These are phyloP conservation scores for Diaporthe capsici DNA, from an alignment of 2,329 filamentous ascomycete genomes.

Conservation along the genomic window DNA sequence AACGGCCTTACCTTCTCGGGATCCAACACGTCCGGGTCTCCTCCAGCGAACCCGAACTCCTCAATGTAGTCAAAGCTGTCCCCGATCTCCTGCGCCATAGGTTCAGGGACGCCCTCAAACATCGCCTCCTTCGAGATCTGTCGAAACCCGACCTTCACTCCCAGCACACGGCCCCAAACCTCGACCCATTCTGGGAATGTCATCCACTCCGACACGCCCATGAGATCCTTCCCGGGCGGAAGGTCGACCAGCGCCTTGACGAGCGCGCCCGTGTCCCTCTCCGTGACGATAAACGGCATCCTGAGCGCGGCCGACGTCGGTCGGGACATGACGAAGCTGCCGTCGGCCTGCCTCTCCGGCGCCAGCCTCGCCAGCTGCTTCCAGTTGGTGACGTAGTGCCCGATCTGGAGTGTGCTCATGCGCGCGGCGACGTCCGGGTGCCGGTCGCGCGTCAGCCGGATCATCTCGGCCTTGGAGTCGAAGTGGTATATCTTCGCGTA, in stretches of 20 bases:
- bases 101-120: neutral
- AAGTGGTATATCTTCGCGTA: constrained; percentile 41
- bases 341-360: constrained; percentile 37
- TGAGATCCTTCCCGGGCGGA: constrained; percentile 16
- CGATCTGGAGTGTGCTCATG: constrained; percentile 39
- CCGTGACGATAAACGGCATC: constrained; percentile 18
- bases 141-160: neutral
- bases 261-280: constrained; percentile 11
- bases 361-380: constrained; percentile 34
- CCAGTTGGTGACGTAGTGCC: constrained; percentile 40
- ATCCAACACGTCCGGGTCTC: neutral
- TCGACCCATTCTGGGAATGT: neutral
- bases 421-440: constrained; percentile 33
- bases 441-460: constrained; percentile 22
- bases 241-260: constrained; percentile 23
- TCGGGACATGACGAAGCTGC: constrained; percentile 32
- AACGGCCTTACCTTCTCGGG: neutral
- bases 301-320: neutral
- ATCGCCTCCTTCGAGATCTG: constrained; percentile 20
- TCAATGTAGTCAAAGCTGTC: constrained; percentile 6
- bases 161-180: constrained; percentile 13
- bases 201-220: constrained; percentile 18
- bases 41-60: constrained; percentile 5
- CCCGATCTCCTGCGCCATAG: neutral
- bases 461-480: constrained; percentile 41